Conservation (phyloP, 257 asterid species). For the Salvia rosmarinus region DNA sequence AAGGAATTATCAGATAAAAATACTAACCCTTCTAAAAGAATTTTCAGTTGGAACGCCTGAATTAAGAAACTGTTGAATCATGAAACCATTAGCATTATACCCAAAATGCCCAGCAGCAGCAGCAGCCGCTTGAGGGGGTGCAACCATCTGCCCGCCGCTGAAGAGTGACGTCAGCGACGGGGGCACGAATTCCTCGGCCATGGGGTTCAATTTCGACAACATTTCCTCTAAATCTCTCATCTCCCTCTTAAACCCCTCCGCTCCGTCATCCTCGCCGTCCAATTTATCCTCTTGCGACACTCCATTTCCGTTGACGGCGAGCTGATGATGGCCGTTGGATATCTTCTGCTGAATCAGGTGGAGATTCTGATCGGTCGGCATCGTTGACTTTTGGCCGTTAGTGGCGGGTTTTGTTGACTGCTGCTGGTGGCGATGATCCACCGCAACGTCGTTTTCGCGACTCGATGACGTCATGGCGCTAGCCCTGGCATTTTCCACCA, state of each 20-base stretch:
- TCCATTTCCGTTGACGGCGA: constrained; percentile 40
- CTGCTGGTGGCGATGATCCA: constrained; percentile 46
- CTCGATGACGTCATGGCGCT: constrained; percentile 59
- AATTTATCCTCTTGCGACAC: constrained; percentile 32
- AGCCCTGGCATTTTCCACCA: constrained; percentile 73
- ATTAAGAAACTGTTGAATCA: constrained; percentile 53
- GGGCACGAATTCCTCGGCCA: constrained; percentile 81
- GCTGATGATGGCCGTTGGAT: constrained; percentile 44
- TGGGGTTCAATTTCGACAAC: constrained; percentile 77
- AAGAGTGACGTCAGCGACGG: constrained; percentile 48
- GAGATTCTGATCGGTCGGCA: constrained; percentile 52
- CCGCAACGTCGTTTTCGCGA: constrained; percentile 56
- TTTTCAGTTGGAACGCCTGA: constrained; percentile 55
- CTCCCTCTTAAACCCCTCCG: constrained; percentile 67
- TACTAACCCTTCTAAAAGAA: constrained; percentile 68
- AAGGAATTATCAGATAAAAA: neutral
- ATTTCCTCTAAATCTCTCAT: constrained; percentile 75
- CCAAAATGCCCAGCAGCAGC: constrained; percentile 64
- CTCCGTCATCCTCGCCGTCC: constrained; percentile 45
- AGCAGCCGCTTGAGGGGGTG: constrained; percentile 44
- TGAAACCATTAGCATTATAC: constrained; percentile 56
- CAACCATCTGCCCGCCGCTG: constrained; percentile 41
- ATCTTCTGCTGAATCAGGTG: constrained; percentile 50
- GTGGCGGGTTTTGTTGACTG: constrained; percentile 39
- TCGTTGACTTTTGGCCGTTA: constrained; percentile 55